phyloP scores from a whole-genome alignment of 1,139 yeast genomes.

The Yamadazyma blattariae region DNA sequence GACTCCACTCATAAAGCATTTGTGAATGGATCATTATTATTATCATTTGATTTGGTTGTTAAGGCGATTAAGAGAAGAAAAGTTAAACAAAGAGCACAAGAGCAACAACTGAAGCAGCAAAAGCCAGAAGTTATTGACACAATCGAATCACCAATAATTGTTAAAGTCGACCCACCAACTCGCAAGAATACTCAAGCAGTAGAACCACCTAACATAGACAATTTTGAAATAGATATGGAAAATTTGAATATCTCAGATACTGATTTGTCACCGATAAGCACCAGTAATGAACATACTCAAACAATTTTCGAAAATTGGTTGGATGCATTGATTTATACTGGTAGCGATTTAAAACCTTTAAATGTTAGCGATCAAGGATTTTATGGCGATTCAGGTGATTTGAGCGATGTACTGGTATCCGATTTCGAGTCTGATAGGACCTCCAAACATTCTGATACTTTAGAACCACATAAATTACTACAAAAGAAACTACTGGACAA shows the following conservation, averaged over 20 bases:
- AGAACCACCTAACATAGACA: not conserved
- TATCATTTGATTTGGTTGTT: conserved; percentile 48
- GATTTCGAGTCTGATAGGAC: conserved; percentile 6
- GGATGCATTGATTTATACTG: conserved; percentile 30
- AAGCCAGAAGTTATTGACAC: too few species aligned
- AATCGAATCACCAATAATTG: conserved; percentile 2
- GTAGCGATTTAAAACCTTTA: conserved; percentile 20
- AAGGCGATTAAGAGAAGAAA: conserved; percentile 7
- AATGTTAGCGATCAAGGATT: conserved; percentile 44
- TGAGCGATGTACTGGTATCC: conserved; percentile 18
- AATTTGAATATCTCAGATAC: conserved; percentile 1
- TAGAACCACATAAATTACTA: conserved; percentile 10
- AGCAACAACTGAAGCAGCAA: too few species aligned
- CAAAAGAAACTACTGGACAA: conserved; percentile 11
- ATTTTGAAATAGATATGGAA: not conserved
- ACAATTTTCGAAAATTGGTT: conserved; percentile 27
- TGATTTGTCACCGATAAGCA: conserved; percentile 2
- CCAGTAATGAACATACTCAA: conserved; percentile 12
- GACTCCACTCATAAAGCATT: conserved; percentile 42
- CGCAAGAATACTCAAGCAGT: conserved; percentile 6
- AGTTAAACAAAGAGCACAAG: not conserved
- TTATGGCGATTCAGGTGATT: conserved; percentile 27
- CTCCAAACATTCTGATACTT: conserved; percentile 4
- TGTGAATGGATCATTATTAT: conserved; percentile 55
- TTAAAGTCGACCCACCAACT: conserved; percentile 23